Evolutionary conservation across 2,329 filamentous ascomycete genomes (phyloP).

Genomic region (Endothia cerciana): DNA sequence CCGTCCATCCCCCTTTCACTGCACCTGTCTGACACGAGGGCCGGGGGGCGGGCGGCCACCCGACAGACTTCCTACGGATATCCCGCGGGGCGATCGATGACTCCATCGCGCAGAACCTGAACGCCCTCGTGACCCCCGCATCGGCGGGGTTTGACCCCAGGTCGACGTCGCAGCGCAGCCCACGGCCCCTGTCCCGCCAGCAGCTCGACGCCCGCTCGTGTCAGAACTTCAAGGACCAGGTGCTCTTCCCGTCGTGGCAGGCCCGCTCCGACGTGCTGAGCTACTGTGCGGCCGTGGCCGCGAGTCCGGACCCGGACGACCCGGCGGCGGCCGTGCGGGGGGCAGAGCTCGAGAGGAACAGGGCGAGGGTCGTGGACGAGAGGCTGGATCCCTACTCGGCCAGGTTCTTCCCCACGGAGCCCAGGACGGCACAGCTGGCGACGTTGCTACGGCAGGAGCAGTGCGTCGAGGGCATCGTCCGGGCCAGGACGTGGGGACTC

Average conservation of each 20-base stretch:
- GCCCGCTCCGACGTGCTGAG: slow-evolving; percentile 79
- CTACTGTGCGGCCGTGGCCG: slow-evolving; percentile 88
- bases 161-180: slow-evolving; percentile 69
- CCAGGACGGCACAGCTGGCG: slow-evolving; percentile 79
- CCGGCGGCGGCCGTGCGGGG: slow-evolving; percentile 74
- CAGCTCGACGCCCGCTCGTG: slow-evolving; percentile 68
- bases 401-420: slow-evolving; percentile 78
- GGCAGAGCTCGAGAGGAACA: slow-evolving; percentile 69
- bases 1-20: neutral
- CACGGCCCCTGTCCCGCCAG: slow-evolving; percentile 50
- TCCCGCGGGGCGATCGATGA: slow-evolving; percentile 88
- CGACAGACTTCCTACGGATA: slow-evolving; percentile 82
- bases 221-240: slow-evolving; percentile 70
- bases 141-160: slow-evolving; percentile 74
- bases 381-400: slow-evolving; percentile 89
- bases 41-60: slow-evolving; percentile 28
- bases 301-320: slow-evolving; percentile 84
- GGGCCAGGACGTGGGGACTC: slow-evolving; percentile 79
- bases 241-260: slow-evolving; percentile 90
- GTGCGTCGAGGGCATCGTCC: slow-evolving; percentile 77
- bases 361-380: slow-evolving; percentile 81
- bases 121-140: slow-evolving; percentile 81
- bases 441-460: slow-evolving; percentile 74
- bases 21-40: slow-evolving; percentile 2
- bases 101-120: slow-evolving; percentile 89